Evolutionary conservation across 371 early-diverging fungal species (phyloP), one percentile per base, ranked within the genome.

Genomic region (Globomyces sp.): DNA sequence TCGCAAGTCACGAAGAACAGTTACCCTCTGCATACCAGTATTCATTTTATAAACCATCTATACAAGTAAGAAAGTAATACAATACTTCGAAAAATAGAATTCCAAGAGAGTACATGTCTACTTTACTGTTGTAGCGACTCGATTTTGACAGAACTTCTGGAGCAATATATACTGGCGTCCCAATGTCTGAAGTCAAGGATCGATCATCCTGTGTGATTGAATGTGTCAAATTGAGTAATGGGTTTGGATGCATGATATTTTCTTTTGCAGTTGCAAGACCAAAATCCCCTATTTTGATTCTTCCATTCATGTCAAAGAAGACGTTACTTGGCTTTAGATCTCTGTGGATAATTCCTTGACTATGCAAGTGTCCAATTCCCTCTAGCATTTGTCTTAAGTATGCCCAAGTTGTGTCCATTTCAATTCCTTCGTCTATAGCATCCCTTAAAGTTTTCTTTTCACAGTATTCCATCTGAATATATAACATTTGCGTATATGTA

Each of bases 391-490:
- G 90, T 2, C 84, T 70, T 42, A 87, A 79, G 37, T 81, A 63
- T 9, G 78, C 63, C 80, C 80, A 83, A 0, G 69, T 68, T 63
- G 89, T 89, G 44, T 89, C 82, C 37, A 80, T 81, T 42, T 86
- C 86, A n/a, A 95, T 63, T 0, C 90, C 91, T 66, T 86, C 88
- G 45, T 89, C 89, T 69, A 97, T 94, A 24, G 92, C 74, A 71
- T 96, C 93, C 53, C 87, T 83, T 3, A 97, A 77, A 0, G 98
- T 96, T 67, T 92, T 91, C 58, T 93, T 89, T 71, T 95, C 95
- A 72, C 98, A 97, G 72, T 95, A 96, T 76, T 97, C 96, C 98
- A 97, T 97, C 74, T 97, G 97, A 66, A 97, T 97, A 63, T 94
- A 96, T 44, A 96, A 78, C 1, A 75, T 48, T 61, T 62, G 39